Conservation (phyloP, 208 protist genomes). For the Porcisia deanei region DNA sequence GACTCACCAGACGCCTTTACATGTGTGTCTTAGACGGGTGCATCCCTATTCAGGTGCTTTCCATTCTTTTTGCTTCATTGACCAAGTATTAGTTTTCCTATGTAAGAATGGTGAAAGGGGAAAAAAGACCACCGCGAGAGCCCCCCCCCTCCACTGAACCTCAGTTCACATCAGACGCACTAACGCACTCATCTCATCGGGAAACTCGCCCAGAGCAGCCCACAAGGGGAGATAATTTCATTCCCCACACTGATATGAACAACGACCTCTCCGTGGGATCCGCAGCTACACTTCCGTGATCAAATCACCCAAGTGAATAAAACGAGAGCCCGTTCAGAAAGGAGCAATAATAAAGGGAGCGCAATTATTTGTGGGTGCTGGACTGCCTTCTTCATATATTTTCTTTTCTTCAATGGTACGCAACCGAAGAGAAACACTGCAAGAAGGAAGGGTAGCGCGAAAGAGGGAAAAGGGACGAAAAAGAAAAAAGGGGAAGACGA, state of each 20-base stretch:
- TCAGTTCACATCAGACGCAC: background rate
- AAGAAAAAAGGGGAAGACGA: constrained; percentile 5
- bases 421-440: constrained; percentile 2
- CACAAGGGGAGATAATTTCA: background rate
- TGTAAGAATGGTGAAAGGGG: too few relatives aligned
- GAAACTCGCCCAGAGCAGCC: background rate
- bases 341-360: background rate
- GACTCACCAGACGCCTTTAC: background rate
- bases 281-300: background rate
- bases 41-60: background rate
- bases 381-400: background rate
- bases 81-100: background rate
- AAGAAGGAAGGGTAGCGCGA: constrained; percentile 5
- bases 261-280: background rate
- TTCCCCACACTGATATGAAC: background rate
- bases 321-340: background rate
- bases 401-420: background rate
- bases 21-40: background rate
- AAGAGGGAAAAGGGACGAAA: constrained; percentile 4
- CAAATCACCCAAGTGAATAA: background rate
- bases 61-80: background rate
- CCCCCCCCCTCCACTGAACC: background rate
- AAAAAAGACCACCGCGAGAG: constrained; percentile 16
- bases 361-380: background rate
- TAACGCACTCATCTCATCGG: too few relatives aligned